Conservation (phyloP, 179 eudicot species). For the Silene noctiflora region DNA sequence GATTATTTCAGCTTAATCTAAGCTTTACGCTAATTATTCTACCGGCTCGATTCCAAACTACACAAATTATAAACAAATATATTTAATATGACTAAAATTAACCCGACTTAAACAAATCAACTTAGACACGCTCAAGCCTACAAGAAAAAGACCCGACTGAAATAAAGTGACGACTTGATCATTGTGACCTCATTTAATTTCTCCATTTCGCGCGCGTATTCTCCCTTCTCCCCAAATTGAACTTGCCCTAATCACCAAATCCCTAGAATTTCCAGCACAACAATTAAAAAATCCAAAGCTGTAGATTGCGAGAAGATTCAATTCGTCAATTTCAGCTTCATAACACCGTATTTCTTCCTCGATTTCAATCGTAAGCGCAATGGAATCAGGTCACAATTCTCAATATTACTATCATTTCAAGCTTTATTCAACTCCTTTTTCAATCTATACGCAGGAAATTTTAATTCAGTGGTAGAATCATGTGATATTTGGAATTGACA, state of each 20-base stretch:
- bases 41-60: too few species aligned
- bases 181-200: too few species aligned
- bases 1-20: too few species aligned
- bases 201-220: not conserved
- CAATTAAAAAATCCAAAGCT: not conserved
- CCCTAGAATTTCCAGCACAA: constrained; percentile 6
- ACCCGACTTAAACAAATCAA: too few species aligned
- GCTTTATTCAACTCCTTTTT: not conserved
- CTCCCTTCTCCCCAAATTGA: not conserved
- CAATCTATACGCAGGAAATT: not conserved
- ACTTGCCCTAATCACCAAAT: not conserved
- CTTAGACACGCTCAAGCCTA: too few species aligned
- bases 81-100: too few species aligned
- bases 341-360: not conserved
- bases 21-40: too few species aligned
- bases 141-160: too few species aligned
- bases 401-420: not conserved
- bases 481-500: not conserved
- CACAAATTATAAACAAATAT: too few species aligned
- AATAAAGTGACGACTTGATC: too few species aligned
- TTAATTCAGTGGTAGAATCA: not conserved
- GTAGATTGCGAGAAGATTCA: not conserved
- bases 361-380: not conserved
- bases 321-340: not conserved
- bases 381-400: constrained; percentile 7